These are phyloP conservation scores for Phaseolus lunatus DNA, from an alignment of 306 rosid species.

Conservation along the genomic window DNA sequence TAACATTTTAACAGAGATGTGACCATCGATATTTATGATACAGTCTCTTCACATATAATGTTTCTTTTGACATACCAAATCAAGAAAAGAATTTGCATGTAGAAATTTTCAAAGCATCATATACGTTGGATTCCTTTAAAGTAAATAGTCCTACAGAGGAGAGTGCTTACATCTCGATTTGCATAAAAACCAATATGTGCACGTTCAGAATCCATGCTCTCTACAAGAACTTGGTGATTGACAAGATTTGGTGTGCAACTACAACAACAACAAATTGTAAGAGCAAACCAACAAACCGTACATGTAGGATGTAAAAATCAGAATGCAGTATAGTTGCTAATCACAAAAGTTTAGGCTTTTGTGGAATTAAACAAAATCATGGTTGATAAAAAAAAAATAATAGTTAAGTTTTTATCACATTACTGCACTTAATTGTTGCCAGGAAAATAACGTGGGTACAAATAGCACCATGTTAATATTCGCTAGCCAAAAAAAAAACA, in stretches of 20 bases:
- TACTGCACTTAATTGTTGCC: not conserved
- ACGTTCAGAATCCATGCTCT: slow-evolving; percentile 89
- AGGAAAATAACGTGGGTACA: slow-evolving; percentile 12
- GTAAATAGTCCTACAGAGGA: slow-evolving; percentile 31
- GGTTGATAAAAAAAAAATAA: not conserved
- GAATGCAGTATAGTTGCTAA: not conserved
- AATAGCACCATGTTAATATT: not conserved
- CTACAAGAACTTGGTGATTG: slow-evolving; percentile 90
- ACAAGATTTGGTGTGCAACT: slow-evolving; percentile 92
- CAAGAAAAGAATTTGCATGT: slow-evolving; percentile 2
- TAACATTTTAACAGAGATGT: not conserved
- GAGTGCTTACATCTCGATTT: slow-evolving; percentile 77
- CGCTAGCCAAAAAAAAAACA: not conserved
- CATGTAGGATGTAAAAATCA: slow-evolving; percentile 7
- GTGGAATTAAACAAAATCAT: not conserved
- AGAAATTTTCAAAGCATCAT: slow-evolving; percentile 2
- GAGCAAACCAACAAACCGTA: slow-evolving; percentile 42
- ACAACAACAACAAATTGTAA: slow-evolving; percentile 51
- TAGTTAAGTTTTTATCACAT: not conserved
- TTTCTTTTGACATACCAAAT: slow-evolving; percentile 1
- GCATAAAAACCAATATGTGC: slow-evolving; percentile 94
- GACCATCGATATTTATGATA: not conserved
- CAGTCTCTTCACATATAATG: not conserved
- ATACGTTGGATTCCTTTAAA: slow-evolving; percentile 28
- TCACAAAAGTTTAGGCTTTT: slow-evolving; percentile 5